Base-by-base conservation (phyloP, 2,329 filamentous ascomycete genomes). In the Onygenales sp. region DNA sequence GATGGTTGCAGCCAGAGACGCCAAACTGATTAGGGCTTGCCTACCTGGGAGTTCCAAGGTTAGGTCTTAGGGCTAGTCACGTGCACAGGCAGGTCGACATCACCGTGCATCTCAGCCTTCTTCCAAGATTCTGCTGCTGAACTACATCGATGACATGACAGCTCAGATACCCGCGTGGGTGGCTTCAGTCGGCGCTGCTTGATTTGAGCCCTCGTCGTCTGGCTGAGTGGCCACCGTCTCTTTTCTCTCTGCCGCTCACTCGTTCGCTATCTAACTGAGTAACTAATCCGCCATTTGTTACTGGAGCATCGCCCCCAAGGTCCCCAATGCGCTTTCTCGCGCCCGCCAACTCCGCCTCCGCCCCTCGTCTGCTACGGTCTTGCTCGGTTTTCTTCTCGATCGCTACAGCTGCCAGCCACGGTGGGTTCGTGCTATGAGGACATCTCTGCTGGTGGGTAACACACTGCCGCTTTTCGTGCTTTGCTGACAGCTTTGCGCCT, bases 291-390 rank as follows among this genome's bases (percentile, higher is more conserved):
- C 21, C 3, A 27, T 44, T 27, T 44, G 5, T 27, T 10, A 2
- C 8, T 21, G n/a, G 8, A 13, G 31, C 32, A 27, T 47, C n/a
- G 44, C 35, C 32, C 43, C 47, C 43, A 52, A 54, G 54, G 52
- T 52, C 51, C 54, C 35, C 52, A 49, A 42, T 45, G 32, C 38
- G 39, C 31, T 48, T 51, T 43, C 21, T 47, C 11, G 14, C 44
- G 14, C 33, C 36, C 7, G 9, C 52, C 6, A 14, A 10, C 44
- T 27, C 42, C 17, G 8, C 42, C 44, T 13, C 44, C 11, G 3
- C 11, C 5, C 14, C 27, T 47, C 44, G 44, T 1, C 47, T n/a
- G 41, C 36, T 14, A 41, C 35, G 13, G 31, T 13, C 14, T 50
- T 47, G 11, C 35, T 14, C 14, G 5, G 17, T 21, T 43, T 7